Evolutionary conservation across 257 asterid species (phyloP).

Genomic region (Solanum pimpinellifolium): DNA sequence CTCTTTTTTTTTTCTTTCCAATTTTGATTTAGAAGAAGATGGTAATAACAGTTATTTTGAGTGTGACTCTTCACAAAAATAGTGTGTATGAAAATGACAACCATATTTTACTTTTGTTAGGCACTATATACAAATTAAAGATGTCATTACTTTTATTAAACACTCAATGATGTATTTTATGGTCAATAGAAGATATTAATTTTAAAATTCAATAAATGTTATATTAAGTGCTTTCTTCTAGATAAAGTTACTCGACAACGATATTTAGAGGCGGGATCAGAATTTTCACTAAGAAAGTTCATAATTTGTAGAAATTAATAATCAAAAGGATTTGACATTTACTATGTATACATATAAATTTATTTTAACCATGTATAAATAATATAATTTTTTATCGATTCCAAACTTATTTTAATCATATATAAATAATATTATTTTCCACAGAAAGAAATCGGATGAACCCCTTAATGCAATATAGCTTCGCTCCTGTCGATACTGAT

Average conservation of each 20-base stretch:
- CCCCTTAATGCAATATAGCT: too few species aligned
- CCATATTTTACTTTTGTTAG: neutral
- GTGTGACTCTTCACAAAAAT: neutral
- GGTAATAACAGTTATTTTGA: neutral
- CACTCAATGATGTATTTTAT: neutral
- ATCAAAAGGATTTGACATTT: too few species aligned
- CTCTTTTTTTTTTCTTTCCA: neutral
- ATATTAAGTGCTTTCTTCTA: neutral
- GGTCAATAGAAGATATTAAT: neutral
- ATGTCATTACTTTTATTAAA: neutral
- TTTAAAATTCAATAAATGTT: neutral
- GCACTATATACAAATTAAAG: neutral
- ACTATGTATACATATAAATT: too few species aligned
- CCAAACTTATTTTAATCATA: too few species aligned
- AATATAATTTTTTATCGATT: too few species aligned
- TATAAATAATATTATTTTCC: too few species aligned
- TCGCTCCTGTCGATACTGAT: fast-evolving
- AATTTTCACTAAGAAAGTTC: too few species aligned
- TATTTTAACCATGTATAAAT: too few species aligned
- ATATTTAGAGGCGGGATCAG: too few species aligned
- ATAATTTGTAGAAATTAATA: too few species aligned
- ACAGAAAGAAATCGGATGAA: fast-evolving
- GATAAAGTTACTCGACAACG: neutral
- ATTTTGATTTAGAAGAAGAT: neutral
- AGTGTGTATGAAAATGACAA: neutral